Percentiles rank a stretch among this genome's conserved stretches.
phyloP scores from a whole-genome alignment of 257 asterid species.

The Solanum lignicaule region DNA sequence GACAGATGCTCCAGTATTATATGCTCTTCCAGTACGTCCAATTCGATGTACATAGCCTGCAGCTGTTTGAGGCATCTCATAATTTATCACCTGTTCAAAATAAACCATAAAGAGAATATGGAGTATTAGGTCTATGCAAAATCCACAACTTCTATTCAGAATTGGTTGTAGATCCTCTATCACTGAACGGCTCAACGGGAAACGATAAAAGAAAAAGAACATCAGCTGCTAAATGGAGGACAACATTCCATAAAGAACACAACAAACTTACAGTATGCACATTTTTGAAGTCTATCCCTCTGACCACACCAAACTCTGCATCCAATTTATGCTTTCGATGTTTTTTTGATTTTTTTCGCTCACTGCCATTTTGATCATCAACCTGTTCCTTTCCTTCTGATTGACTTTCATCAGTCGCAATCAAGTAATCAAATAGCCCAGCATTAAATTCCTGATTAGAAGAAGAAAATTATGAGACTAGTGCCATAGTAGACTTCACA shows the following conservation, averaged over 20 bases:
- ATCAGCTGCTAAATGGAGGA: background rate
- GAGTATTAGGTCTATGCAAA: background rate
- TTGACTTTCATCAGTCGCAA: constrained; percentile 68
- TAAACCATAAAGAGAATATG: background rate
- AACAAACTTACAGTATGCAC: constrained; percentile 65
- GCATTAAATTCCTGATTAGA: constrained; percentile 77
- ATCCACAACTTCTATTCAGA: background rate
- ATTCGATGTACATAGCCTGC: constrained; percentile 94
- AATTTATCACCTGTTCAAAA: constrained; percentile 62
- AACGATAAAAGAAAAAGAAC: background rate
- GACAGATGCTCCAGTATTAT: constrained; percentile 87
- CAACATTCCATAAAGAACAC: background rate
- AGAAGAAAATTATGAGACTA: background rate
- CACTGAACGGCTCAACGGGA: background rate
- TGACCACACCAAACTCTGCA: constrained; percentile 90
- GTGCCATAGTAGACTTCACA: background rate
- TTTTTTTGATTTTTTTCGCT: constrained; percentile 45
- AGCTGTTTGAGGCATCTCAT: constrained; percentile 79
- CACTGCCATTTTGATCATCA: constrained; percentile 27
- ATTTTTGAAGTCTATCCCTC: constrained; percentile 96
- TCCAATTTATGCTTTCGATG: constrained; percentile 56
- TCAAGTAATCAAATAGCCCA: constrained; percentile 86
- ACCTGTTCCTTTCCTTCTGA: constrained; percentile 33
- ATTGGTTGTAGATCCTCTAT: background rate
- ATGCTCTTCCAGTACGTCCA: constrained; percentile 98